phyloP scores from a whole-genome alignment of 2,329 filamentous ascomycete species.

The Cladosporium sp. region DNA sequence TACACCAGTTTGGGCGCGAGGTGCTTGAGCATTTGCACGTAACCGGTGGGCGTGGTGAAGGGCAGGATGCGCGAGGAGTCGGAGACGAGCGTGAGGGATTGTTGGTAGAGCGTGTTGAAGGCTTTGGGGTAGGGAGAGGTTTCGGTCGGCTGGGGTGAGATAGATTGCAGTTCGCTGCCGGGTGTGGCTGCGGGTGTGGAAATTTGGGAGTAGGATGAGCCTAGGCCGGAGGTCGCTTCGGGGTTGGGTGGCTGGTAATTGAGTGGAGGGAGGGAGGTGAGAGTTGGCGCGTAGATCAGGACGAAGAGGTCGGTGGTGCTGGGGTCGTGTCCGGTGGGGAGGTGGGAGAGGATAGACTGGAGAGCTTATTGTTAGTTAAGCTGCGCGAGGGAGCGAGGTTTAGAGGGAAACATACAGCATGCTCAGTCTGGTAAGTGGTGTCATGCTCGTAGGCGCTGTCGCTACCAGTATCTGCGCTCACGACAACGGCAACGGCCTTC shows the following conservation, averaged over 20 bases:
- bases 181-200: slow-evolving; percentile 62
- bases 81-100: slow-evolving; percentile 75
- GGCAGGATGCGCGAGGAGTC: slow-evolving; percentile 84
- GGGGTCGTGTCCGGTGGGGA: slow-evolving; percentile 72
- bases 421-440: slow-evolving; percentile 62
- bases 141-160: slow-evolving; percentile 41
- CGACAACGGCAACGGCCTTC: slow-evolving; percentile 82
- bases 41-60: slow-evolving; percentile 78
- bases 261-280: slow-evolving; percentile 51
- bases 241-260: slow-evolving; percentile 43
- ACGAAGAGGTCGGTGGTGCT: slow-evolving; percentile 75
- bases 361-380: slow-evolving; percentile 21
- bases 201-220: slow-evolving; percentile 88
- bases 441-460: slow-evolving; percentile 51
- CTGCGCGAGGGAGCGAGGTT: neutral
- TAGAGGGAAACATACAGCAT: slow-evolving; percentile 62
- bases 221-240: slow-evolving; percentile 59
- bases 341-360: slow-evolving; percentile 73
- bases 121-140: slow-evolving; percentile 43
- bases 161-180: slow-evolving; percentile 51
- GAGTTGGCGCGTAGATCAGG: slow-evolving; percentile 78
- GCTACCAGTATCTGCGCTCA: slow-evolving; percentile 69
- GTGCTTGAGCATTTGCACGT: slow-evolving; percentile 82
- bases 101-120: slow-evolving; percentile 75
- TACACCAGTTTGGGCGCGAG: slow-evolving; percentile 83